These are phyloP conservation scores for Drechmeria coniospora DNA, from an alignment of 2,329 filamentous ascomycete species.

Conservation along the genomic window DNA sequence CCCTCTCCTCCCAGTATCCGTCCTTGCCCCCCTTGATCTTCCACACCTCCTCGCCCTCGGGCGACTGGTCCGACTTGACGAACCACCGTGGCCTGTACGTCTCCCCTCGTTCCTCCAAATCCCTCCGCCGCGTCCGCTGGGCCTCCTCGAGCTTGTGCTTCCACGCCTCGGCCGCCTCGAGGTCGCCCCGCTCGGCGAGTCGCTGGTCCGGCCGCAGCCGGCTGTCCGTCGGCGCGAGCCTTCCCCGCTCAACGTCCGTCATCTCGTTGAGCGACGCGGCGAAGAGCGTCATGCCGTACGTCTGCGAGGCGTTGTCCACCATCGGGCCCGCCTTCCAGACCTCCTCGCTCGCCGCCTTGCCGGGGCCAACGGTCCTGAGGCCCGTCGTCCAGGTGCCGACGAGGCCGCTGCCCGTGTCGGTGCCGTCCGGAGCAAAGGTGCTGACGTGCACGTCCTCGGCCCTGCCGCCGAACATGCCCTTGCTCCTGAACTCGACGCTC, in stretches of 20 bases:
- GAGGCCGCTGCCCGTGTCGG: constrained; percentile 50
- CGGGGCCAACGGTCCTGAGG: constrained; percentile 50
- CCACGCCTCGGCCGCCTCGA: constrained; percentile 69
- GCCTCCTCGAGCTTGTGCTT: constrained; percentile 77
- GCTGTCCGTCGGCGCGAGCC: constrained; percentile 67
- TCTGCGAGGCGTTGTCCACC: constrained; percentile 62
- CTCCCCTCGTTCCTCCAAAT: constrained; percentile 61
- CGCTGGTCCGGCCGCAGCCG: constrained; percentile 78
- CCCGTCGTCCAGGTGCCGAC: constrained; percentile 72
- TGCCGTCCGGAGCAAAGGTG: constrained; percentile 51
- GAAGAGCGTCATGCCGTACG: constrained; percentile 81
- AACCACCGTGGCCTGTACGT: constrained; percentile 74
- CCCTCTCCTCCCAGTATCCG: constrained; percentile 84
- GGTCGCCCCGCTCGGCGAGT: constrained; percentile 62
- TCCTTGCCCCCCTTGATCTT: constrained; percentile 66
- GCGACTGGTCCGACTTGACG: constrained; percentile 45
- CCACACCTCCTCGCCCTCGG: constrained; percentile 54
- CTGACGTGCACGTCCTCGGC: constrained; percentile 79
- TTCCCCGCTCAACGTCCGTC: constrained; percentile 59
- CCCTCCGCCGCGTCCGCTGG: constrained; percentile 59
- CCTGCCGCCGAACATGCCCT: constrained; percentile 93
- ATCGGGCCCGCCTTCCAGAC: constrained; percentile 69
- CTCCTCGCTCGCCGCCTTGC: constrained; percentile 43
- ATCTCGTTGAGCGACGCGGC: constrained; percentile 79
- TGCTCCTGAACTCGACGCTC: constrained; percentile 78